A percentile compares a stretch with the other conserved stretches of the same genome.
These are phyloP conservation scores for Nicotiana undulata DNA, from an alignment of 257 asterid genomes.

Conservation along the genomic window DNA sequence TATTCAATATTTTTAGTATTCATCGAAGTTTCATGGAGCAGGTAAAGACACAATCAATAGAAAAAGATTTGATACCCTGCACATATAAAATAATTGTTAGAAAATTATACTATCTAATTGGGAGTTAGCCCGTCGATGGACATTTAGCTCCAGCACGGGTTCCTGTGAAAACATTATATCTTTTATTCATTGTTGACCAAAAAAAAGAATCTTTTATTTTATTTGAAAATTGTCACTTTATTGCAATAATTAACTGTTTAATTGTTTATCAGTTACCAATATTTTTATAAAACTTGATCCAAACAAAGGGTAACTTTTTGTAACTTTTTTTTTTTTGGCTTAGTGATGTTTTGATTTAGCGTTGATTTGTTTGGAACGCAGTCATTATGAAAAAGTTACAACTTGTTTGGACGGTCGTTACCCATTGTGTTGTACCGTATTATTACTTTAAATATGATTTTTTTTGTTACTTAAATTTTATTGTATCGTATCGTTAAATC, in stretches of 20 bases:
- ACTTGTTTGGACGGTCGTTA: too few species aligned
- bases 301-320: not conserved
- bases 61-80: not conserved
- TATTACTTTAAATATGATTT: too few species aligned
- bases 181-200: not conserved
- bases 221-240: not conserved
- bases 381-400: not conserved
- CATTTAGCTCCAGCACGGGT: not conserved
- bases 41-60: not conserved
- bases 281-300: not conserved
- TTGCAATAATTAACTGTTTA: not conserved
- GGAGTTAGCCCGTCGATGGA: not conserved
- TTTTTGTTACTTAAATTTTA: too few species aligned
- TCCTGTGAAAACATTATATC: not conserved
- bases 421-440: too few species aligned
- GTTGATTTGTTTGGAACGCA: not conserved
- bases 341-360: not conserved
- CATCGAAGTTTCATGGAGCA: not conserved
- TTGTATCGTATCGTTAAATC: too few species aligned
- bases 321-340: not conserved
- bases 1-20: too few species aligned
- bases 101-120: not conserved
- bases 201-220: not conserved
- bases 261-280: not conserved
- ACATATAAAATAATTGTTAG: not conserved